Evolutionary conservation across 257 asterid species (phyloP).

Genomic region (Solanum pennellii): DNA sequence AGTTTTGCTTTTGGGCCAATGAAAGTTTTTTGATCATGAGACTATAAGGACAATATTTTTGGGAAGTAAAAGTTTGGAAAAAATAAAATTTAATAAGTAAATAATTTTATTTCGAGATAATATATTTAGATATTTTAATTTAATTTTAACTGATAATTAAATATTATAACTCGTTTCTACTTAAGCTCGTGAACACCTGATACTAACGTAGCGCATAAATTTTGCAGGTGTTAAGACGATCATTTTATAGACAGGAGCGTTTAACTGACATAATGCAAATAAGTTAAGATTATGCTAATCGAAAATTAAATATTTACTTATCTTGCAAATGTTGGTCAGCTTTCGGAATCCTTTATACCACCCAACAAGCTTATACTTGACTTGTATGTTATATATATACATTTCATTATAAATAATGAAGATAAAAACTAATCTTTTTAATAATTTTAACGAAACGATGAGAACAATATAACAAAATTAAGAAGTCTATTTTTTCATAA

Average conservation of each 20-base stretch:
- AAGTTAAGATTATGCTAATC: background rate
- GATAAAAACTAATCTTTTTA: background rate
- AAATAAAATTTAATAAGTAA: background rate
- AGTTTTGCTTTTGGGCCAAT: background rate
- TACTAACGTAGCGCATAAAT: too few relatives aligned
- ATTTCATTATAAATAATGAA: too few relatives aligned
- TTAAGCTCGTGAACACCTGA: accelerated
- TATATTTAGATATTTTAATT: background rate
- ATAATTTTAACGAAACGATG: background rate
- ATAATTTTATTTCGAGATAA: background rate
- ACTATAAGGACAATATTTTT: background rate
- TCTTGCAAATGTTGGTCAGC: background rate
- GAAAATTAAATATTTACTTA: too few relatives aligned
- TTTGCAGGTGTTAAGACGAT: too few relatives aligned
- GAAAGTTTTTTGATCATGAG: background rate
- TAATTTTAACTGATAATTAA: background rate
- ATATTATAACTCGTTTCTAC: too few relatives aligned
- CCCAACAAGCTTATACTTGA: background rate
- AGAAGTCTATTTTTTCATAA: too few relatives aligned
- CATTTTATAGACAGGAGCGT: background rate
- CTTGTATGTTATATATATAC: background rate
- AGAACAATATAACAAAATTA: background rate
- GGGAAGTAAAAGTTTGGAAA: background rate
- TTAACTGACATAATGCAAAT: background rate
- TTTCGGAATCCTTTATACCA: background rate